Percentiles rank a stretch among this genome's conserved stretches.
phyloP scores from a whole-genome alignment of 345 rosid species.

The Eucalyptus pauciflora region DNA sequence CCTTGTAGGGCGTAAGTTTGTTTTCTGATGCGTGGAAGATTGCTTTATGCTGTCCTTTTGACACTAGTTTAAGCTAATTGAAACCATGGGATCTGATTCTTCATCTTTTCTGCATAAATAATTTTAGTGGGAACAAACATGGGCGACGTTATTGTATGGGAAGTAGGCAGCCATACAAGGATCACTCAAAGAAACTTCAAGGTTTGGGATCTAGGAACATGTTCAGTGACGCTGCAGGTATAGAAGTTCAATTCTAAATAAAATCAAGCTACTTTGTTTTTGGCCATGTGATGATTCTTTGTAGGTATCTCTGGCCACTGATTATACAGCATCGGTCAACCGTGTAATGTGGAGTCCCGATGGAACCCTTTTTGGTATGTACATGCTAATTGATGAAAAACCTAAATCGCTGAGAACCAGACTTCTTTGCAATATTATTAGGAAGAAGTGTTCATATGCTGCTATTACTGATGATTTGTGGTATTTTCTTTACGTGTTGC shows the following conservation, averaged over 20 bases:
- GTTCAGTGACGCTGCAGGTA: conserved; percentile 55
- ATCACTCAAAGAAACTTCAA: conserved; percentile 41
- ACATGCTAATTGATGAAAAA: too few species aligned
- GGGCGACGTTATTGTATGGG: conserved; percentile 69
- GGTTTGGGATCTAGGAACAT: conserved; percentile 49
- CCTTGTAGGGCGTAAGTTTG: background rate
- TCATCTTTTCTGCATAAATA: background rate
- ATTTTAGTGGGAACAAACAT: conserved; percentile 62
- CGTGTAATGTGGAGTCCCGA: too few species aligned
- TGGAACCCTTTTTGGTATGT: too few species aligned
- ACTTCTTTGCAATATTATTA: too few species aligned
- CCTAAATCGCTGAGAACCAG: too few species aligned
- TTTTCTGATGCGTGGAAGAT: background rate
- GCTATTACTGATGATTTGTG: too few species aligned
- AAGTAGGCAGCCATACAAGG: conserved; percentile 50
- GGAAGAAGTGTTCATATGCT: too few species aligned
- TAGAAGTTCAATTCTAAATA: background rate
- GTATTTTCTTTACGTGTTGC: too few species aligned
- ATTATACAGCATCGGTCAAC: too few species aligned
- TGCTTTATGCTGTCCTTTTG: background rate
- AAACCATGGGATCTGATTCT: background rate
- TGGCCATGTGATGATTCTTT: background rate
- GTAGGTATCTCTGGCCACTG: too few species aligned
- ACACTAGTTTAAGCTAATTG: background rate
- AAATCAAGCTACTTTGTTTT: background rate